Conservation (phyloP, 495 filamentous ascomycete species). For the Tuber melanosporum region DNA sequence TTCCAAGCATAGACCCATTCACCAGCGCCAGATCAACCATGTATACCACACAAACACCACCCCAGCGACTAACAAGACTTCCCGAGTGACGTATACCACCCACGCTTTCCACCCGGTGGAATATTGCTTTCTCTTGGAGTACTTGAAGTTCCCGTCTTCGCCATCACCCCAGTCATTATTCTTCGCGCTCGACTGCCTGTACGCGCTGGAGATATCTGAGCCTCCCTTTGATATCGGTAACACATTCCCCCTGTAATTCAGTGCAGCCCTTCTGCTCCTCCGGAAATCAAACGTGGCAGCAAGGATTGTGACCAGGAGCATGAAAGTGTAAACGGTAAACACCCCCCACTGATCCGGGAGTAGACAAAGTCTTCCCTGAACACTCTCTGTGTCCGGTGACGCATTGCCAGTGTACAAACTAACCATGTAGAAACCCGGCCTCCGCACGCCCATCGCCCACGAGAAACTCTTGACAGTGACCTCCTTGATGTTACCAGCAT, state of each 20-base stretch:
- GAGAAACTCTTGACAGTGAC: slow-evolving; percentile 91
- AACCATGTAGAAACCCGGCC: slow-evolving; percentile 78
- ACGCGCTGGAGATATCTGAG: background rate
- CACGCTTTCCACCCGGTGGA: background rate
- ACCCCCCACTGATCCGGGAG: slow-evolving; percentile 80
- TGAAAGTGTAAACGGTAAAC: slow-evolving; percentile 65
- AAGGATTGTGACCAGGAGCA: slow-evolving; percentile 52
- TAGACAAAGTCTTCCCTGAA: slow-evolving; percentile 85
- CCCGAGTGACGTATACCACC: background rate
- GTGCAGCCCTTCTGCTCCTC: background rate
- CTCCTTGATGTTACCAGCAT: slow-evolving; percentile 67
- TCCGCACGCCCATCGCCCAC: slow-evolving; percentile 94
- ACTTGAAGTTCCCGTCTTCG: slow-evolving; percentile 3
- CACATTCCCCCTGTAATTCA: background rate
- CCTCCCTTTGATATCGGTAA: background rate
- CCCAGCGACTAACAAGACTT: background rate
- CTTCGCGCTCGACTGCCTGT: background rate
- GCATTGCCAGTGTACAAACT: slow-evolving; percentile 68
- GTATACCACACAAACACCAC: background rate
- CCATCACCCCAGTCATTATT: background rate
- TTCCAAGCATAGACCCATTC: background rate
- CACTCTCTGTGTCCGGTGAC: slow-evolving; percentile 47
- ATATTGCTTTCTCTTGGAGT: background rate
- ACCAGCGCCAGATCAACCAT: background rate
- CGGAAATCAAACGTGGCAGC: background rate